Conservation (phyloP, 2,329 filamentous ascomycete genomes). For the Helotiales sp. region DNA sequence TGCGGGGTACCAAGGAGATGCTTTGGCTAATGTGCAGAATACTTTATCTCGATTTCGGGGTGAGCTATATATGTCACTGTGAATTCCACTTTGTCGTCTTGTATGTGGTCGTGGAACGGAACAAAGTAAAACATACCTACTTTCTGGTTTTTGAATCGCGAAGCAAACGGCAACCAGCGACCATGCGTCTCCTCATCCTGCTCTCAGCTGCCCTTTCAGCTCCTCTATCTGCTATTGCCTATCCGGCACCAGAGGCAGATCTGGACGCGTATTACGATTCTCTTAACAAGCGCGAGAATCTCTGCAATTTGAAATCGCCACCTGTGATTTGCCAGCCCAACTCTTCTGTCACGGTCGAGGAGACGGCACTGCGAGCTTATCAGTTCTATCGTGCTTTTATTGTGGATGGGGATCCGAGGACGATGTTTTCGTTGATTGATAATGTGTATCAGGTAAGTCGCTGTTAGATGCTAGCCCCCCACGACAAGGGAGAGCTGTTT, state of each 20-base stretch:
- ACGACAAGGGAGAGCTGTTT: background rate
- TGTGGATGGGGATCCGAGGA: conserved; percentile 29
- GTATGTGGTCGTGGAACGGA: background rate
- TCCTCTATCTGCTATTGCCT: conserved; percentile 19
- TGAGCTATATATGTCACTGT: background rate
- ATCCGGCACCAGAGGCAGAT: conserved; percentile 10
- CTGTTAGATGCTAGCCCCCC: background rate
- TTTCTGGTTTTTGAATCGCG: background rate
- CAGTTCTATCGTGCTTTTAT: conserved; percentile 31
- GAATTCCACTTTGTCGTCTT: background rate
- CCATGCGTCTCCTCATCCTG: conserved; percentile 20
- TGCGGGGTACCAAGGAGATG: background rate
- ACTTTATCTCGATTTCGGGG: background rate
- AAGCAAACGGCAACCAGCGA: too few species aligned
- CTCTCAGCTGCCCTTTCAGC: conserved; percentile 18
- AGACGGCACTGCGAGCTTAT: conserved; percentile 26
- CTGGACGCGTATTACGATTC: background rate
- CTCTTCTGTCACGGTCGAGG: conserved; percentile 22
- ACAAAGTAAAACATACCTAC: background rate
- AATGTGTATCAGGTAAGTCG: conserved; percentile 25
- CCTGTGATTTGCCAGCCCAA: conserved; percentile 26
- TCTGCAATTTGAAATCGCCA: conserved; percentile 26
- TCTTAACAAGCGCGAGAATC: conserved; percentile 25
- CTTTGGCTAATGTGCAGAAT: background rate
- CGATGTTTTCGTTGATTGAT: conserved; percentile 30